Conservation (phyloP, 2,329 filamentous ascomycete species). For the Coniochaeta hoffmannii region DNA sequence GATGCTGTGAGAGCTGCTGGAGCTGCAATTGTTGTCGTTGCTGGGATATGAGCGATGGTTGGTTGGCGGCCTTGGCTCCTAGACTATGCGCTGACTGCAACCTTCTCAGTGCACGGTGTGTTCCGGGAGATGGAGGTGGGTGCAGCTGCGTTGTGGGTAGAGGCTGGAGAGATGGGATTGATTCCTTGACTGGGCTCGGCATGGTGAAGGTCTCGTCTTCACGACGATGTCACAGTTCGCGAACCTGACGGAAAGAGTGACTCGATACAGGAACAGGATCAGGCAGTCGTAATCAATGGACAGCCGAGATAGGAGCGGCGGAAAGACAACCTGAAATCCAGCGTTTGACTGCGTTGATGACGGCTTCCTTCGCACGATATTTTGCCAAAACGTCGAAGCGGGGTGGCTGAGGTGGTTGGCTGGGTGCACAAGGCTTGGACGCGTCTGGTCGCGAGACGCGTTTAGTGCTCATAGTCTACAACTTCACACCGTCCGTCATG, state of each 20-base stretch:
- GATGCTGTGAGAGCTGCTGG: constrained; percentile 26
- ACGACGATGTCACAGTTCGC: too few species aligned
- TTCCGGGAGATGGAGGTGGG: constrained; percentile 53
- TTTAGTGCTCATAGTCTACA: background rate
- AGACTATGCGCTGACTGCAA: constrained; percentile 70
- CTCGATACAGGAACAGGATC: too few species aligned
- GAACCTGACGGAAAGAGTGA: too few species aligned
- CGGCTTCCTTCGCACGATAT: background rate
- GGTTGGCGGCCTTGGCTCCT: constrained; percentile 43
- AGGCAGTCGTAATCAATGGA: too few species aligned
- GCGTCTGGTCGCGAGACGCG: constrained; percentile 2
- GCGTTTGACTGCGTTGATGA: background rate
- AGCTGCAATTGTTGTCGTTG: constrained; percentile 40
- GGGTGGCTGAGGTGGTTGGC: constrained; percentile 3
- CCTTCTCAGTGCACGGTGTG: constrained; percentile 61
- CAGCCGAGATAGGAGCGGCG: background rate
- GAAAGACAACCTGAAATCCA: too few species aligned
- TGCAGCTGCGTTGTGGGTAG: constrained; percentile 37
- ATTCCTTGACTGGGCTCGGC: constrained; percentile 24
- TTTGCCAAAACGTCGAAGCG: background rate
- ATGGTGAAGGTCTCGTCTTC: constrained; percentile 13
- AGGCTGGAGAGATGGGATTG: constrained; percentile 17
- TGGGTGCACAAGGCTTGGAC: background rate
- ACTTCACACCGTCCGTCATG: too few species aligned
- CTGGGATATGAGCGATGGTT: constrained; percentile 55